Evolutionary conservation across 176 grass and related monocot genomes (phyloP), one percentile per base, ranked within the genome.

Genomic region (Eremochloa ophiuroides): DNA sequence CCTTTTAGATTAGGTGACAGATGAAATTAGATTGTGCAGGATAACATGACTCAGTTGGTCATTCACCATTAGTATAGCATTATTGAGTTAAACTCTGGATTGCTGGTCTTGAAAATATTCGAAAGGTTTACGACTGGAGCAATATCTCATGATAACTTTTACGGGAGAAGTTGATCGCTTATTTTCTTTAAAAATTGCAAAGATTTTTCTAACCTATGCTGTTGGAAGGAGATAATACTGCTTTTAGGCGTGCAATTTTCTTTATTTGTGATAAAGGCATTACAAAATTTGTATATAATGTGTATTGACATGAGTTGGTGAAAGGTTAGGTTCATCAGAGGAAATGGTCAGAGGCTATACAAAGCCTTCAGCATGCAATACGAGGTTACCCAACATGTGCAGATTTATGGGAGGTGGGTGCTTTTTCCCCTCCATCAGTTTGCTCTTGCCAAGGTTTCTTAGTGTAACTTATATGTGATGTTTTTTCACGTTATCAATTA

Each of bases 341-440:
- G 66, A 95, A 88, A 88, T 98, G 90, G 92, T 88, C 95, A 89
- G 92, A 95, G 47, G 86, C 90, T 59, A 86, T 91, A 89, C 92
- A 88, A 62, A 93, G 82, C 78, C 95, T 98, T 91, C 95, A 98
- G 72, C 82, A 98, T 64, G 91, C 92, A 34, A 95, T 98, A 60
- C 78, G 92, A 56, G 92, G 92, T 33, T 98, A 89, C 76, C 90
- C 83, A 79, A 83, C 82, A 73, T 95, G 90, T 69, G 81, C 90
- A 20, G 90, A 98, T 79, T 88, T 98, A 91, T 98, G 95, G 95
- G 95, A 98, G 86, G 92, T 94, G 74, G 10, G 80, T 94, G 56
- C 47, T 65, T 23, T 66, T 67, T 41, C 64, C 38, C 44, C 25
- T 75, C 9, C 34, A 18, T 13, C 18, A 14, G 5, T 62, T 74